phyloP scores from a whole-genome alignment of 192 early-diverging fungal species.

The Umbelopsis vinacea region DNA sequence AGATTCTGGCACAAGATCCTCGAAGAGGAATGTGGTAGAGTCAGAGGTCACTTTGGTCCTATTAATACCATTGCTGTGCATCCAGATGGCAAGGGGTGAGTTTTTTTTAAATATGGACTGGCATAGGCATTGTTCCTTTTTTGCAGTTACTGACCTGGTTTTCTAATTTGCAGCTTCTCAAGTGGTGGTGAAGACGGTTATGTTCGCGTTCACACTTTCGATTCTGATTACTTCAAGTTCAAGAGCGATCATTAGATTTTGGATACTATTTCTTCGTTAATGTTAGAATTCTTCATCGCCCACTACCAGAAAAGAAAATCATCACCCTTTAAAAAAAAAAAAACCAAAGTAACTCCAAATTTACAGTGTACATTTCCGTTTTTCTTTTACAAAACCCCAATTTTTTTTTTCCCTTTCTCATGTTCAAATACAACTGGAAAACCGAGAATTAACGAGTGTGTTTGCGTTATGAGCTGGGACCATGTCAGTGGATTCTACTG shows the following conservation, averaged over 20 bases:
- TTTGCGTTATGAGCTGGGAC: no score
- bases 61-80: conserved; percentile 99
- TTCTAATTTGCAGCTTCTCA: conserved; percentile 69
- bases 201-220: conserved; percentile 95
- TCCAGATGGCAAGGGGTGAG: conserved; percentile 80
- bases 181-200: conserved; percentile 99
- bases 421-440: conserved; percentile 4
- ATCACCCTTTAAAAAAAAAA: not conserved
- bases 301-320: not conserved
- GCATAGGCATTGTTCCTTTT: no score
- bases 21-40: conserved; percentile 95
- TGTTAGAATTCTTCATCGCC: not conserved
- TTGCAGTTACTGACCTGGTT: not conserved
- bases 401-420: not conserved
- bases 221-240: conserved; percentile 95
- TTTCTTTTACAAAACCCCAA: conserved; percentile 11
- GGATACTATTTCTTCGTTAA: not conserved
- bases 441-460: not conserved
- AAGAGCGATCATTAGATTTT: conserved; percentile 65
- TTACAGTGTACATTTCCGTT: conserved; percentile 22
- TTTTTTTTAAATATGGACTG: no score
- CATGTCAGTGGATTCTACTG: no score
- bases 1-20: conserved; percentile 97
- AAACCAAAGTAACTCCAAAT: not conserved
- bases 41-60: conserved; percentile 99